A percentile compares a stretch with the other conserved stretches of the same genome.
These are phyloP conservation scores for Apiotrichum gracile DNA, from an alignment of 1,284 basidiomycete genomes.

Conservation along the genomic window DNA sequence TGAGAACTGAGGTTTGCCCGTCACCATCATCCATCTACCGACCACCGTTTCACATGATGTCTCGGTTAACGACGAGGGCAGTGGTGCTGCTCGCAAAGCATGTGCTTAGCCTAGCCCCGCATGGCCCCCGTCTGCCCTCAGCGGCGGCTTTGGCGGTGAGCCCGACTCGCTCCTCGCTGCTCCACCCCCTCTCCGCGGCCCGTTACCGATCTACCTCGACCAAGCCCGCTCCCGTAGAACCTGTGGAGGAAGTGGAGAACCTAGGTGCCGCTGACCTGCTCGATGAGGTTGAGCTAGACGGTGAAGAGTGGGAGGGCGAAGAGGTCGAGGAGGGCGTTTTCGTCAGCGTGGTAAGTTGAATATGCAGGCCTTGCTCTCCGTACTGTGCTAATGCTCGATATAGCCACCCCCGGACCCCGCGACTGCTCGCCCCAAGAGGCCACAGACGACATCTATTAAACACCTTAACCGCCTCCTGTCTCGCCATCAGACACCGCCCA, in stretches of 20 bases:
- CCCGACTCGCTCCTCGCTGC: too few relatives aligned
- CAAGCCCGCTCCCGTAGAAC: not conserved
- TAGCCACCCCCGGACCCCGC: too few relatives aligned
- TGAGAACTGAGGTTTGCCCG: too few relatives aligned
- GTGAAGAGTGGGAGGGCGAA: conserved; percentile 11
- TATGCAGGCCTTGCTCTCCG: too few relatives aligned
- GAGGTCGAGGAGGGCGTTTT: conserved; percentile 16
- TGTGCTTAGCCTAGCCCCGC: too few relatives aligned
- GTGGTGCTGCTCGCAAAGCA: too few relatives aligned
- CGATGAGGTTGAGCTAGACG: conserved; percentile 12
- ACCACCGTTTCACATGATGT: too few relatives aligned
- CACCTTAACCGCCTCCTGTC: conserved; percentile 36
- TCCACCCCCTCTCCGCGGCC: not conserved
- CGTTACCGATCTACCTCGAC: not conserved
- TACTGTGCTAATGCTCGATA: not conserved
- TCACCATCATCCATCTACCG: too few relatives aligned
- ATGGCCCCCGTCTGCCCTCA: too few relatives aligned
- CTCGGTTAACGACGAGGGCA: too few relatives aligned
- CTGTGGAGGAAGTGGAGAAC: not conserved
- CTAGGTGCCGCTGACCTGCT: conserved; percentile 2
- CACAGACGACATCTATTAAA: conserved; percentile 27
- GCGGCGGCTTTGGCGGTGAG: too few relatives aligned
- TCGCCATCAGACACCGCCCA: conserved; percentile 20
- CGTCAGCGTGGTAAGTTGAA: conserved; percentile 7
- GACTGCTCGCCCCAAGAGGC: not conserved